phyloP scores from a whole-genome alignment of 2,329 filamentous ascomycete genomes.

The Calonectria montana region DNA sequence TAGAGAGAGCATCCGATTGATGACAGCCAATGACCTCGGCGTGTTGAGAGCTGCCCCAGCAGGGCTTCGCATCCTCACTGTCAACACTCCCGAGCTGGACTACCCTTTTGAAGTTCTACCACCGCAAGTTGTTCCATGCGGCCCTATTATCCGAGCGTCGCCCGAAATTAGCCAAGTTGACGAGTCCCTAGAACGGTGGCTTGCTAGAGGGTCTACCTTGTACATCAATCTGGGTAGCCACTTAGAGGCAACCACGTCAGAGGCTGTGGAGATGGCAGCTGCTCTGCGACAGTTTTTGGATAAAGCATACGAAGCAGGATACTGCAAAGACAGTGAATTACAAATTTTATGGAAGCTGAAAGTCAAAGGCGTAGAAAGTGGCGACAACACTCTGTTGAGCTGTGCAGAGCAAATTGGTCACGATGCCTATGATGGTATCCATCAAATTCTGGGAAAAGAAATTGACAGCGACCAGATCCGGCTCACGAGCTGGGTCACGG shows the following conservation, averaged over 20 bases:
- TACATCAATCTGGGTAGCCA: constrained; percentile 10
- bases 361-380: background rate
- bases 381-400: background rate
- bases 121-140: background rate
- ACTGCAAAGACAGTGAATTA: background rate
- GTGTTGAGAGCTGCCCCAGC: background rate
- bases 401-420: background rate
- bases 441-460: background rate
- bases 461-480: constrained; percentile 5
- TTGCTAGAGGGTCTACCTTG: background rate
- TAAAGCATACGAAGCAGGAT: background rate
- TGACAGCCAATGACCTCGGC: constrained; percentile 4
- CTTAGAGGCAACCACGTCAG: background rate
- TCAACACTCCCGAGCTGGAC: background rate
- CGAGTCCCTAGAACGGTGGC: background rate
- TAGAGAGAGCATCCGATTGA: background rate
- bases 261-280: constrained; percentile 13
- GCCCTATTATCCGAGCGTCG: background rate
- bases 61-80: constrained; percentile 1
- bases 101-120: background rate
- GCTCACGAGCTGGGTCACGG: constrained; percentile 12
- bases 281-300: background rate
- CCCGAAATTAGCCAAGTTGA: background rate
- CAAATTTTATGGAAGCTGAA: constrained; percentile 19
- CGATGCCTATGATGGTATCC: constrained; percentile 1